A percentile compares a stretch with the other conserved stretches of the same genome.
Evolutionary conservation across 352 stramenopile species (phyloP).

Genomic region (Globisporangium sylvaticum): DNA sequence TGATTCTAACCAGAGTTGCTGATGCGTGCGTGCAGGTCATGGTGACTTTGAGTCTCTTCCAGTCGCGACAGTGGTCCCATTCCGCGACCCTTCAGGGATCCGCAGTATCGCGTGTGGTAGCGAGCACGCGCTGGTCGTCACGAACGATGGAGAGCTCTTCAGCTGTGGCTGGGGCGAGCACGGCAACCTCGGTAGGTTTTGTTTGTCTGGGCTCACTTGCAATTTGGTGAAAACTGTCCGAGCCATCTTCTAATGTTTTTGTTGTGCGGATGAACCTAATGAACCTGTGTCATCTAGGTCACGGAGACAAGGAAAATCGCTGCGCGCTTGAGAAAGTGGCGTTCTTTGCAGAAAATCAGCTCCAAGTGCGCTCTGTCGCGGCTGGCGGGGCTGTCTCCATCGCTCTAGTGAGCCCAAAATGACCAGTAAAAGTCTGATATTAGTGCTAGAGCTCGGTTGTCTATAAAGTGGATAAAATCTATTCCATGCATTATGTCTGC

Average conservation of each 20-base stretch:
- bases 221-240: neutral
- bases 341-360: conserved; percentile 35
- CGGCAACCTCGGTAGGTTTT: conserved; percentile 68
- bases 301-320: conserved; percentile 47
- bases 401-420: conserved; percentile 21
- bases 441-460: neutral
- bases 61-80: conserved; percentile 16
- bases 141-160: conserved; percentile 47
- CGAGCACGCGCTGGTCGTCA: conserved; percentile 66
- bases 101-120: conserved; percentile 64
- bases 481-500: neutral
- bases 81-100: conserved; percentile 20
- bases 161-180: conserved; percentile 83
- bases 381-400: conserved; percentile 70
- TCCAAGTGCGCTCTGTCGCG: conserved; percentile 30
- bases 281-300: conserved; percentile 27
- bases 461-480: neutral
- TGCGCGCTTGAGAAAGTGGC: conserved; percentile 31
- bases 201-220: neutral
- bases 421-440: neutral
- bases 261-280: neutral
- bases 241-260: neutral
- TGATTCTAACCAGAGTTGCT: neutral
- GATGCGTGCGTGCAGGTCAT: neutral
- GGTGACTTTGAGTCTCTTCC: conserved; percentile 14